Percentiles rank a stretch among this genome's conserved stretches.
Conservation (phyloP, 2,329 filamentous ascomycete genomes). For the Microascus cirrosus region DNA sequence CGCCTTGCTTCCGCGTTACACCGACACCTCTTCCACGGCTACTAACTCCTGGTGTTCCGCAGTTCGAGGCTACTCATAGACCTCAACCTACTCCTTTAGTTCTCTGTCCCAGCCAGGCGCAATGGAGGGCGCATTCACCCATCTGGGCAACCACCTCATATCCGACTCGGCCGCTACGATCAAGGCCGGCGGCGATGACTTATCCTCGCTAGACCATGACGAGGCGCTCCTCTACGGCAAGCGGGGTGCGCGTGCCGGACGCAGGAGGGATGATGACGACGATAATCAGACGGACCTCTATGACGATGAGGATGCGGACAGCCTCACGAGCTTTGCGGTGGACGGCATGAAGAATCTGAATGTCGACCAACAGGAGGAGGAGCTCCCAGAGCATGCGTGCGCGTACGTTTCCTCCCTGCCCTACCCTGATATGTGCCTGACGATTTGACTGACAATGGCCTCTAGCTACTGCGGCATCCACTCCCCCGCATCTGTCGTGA, state of each 20-base stretch:
- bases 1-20: background rate
- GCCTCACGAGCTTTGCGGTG: constrained; percentile 67
- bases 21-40: background rate
- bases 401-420: constrained; percentile 50
- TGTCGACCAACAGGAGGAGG: constrained; percentile 61
- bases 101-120: constrained; percentile 11
- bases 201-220: constrained; percentile 61
- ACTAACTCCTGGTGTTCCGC: background rate
- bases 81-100: background rate
- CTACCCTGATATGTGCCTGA: background rate
- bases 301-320: constrained; percentile 71
- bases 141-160: constrained; percentile 77
- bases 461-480: constrained; percentile 91
- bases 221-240: constrained; percentile 71
- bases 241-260: constrained; percentile 43
- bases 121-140: constrained; percentile 84
- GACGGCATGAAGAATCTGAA: constrained; percentile 60
- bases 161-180: constrained; percentile 78
- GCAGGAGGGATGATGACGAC: constrained; percentile 73
- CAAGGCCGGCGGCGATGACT: constrained; percentile 71
- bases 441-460: constrained; percentile 12
- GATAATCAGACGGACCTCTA: constrained; percentile 78
- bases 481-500: constrained; percentile 88
- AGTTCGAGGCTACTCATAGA: background rate
- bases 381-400: constrained; percentile 89